Base-by-base conservation (phyloP, 225 moss, liverwort and hornwort genomes). In the Sphagnum contortum region DNA sequence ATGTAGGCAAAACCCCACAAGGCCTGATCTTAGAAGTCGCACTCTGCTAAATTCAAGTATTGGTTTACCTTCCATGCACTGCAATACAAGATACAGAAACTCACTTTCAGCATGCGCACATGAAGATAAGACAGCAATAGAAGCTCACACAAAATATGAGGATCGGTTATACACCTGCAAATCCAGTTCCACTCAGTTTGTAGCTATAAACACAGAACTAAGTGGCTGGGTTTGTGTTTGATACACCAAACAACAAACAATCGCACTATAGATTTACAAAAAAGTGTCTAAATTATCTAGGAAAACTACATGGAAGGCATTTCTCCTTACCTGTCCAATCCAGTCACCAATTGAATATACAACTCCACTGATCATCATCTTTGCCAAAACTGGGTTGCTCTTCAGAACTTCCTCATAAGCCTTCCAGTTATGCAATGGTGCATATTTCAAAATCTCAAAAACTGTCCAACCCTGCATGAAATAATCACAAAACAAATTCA, bases 291-390 rank as follows among this genome's bases (percentile, higher is more conserved):
- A 29, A 29, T 29, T 29, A 29, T 29, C 29, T 29, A 29, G 29
- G 29, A 29, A 1, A 29, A 29, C 29, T 29, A 29, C 29, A 29
- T 29, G 29, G 29, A 29, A 29, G 12, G 59, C 6, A 60, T 5
- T 45, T 7, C 59, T 13, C 45, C 14, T 13, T 6, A 75, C 74
- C 75, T 75, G 83, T 3, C 80, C 80, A 70, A 80, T 80, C 83
- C 83, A 84, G 48, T 84, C 83, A 48, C 83, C 83, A 12, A 84
- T 5, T 0, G 80, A 67, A 10, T 84, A 84, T 2, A 84, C 83
- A 5, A 76, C 66, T 8, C 83, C 83, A 68, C 83, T 84, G 47
- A 84, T 84, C 69, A 79, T 79, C 83, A 84, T 84, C 69, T 84
- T 84, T 2, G 83, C 83, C 48, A 84, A 10, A 52, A 84, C 65